Percentiles rank a stretch among this genome's conserved stretches.
Conservation (phyloP, 2,329 filamentous ascomycete genomes). For the Stagonosporopsis chrysanthemi region DNA sequence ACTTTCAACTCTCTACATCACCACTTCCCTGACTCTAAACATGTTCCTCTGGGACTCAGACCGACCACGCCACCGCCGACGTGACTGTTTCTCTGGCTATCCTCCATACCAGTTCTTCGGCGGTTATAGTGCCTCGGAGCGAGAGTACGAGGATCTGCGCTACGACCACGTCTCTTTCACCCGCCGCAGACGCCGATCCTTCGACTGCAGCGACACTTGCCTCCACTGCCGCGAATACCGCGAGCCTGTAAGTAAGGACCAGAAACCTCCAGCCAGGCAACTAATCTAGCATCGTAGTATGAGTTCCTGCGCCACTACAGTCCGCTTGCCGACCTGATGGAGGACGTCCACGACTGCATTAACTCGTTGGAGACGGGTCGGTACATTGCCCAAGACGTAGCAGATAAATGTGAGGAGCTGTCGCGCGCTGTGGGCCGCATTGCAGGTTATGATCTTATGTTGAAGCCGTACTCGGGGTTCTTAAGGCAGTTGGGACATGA, state of each 20-base stretch:
- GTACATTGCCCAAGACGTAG: constrained; percentile 1
- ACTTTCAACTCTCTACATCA: neutral
- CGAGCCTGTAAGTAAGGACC: constrained; percentile 1
- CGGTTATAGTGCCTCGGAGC: neutral
- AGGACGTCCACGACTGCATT: neutral
- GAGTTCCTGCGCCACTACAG: neutral
- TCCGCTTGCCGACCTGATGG: neutral
- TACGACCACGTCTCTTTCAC: neutral
- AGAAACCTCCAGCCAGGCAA: too few species aligned
- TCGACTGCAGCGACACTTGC: neutral
- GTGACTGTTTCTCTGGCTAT: neutral
- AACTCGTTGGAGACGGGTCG: neutral
- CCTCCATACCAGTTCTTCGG: neutral
- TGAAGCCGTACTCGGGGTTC: neutral
- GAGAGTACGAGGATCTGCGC: neutral
- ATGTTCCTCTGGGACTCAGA: neutral
- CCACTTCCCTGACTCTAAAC: neutral
- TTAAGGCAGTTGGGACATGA: constrained; percentile 8
- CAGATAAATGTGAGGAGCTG: constrained; percentile 4
- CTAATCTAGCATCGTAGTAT: neutral
- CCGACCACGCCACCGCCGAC: neutral
- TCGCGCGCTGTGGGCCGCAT: constrained; percentile 4
- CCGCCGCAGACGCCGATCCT: neutral
- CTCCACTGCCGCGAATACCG: constrained; percentile 3
- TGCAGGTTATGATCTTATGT: neutral